A percentile compares a stretch with the other conserved stretches of the same genome.
Conservation (phyloP, 495 filamentous ascomycete genomes). For the Podospora didyma region DNA sequence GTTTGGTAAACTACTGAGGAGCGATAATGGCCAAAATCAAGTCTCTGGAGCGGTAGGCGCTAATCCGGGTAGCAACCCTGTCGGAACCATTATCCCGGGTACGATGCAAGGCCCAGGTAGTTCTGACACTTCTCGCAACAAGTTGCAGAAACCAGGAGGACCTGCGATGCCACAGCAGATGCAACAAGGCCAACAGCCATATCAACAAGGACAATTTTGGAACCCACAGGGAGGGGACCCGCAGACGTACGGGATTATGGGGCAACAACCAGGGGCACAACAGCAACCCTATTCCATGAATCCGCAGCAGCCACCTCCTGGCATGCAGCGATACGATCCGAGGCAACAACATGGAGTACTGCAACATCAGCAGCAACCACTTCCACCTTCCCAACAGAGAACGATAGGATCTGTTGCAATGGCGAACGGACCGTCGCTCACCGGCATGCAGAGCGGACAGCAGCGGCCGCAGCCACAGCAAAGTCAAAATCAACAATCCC, state of each 20-base stretch:
- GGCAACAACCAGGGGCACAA: neutral
- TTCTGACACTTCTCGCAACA: no score
- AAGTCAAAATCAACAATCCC: no score
- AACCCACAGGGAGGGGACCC: neutral
- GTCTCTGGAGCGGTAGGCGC: neutral
- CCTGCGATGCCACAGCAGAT: neutral
- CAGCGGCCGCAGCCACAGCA: neutral
- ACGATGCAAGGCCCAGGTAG: no score
- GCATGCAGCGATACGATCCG: neutral
- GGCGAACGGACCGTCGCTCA: no score
- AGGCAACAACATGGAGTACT: neutral
- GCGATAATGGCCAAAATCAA: neutral
- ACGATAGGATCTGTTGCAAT: no score
- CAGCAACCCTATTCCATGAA: neutral
- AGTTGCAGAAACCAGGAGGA: no score
- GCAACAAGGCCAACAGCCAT: neutral
- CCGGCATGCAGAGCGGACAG: no score
- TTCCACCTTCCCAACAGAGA: neutral
- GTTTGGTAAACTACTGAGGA: conserved; percentile 12
- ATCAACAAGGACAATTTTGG: no score
- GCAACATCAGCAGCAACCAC: neutral
- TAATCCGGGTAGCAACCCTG: neutral
- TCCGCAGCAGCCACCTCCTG: neutral
- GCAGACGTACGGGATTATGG: neutral
- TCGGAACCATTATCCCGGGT: neutral